Base-by-base conservation (phyloP, 345 rosid genomes). In the Rhodomyrtus tomentosa region DNA sequence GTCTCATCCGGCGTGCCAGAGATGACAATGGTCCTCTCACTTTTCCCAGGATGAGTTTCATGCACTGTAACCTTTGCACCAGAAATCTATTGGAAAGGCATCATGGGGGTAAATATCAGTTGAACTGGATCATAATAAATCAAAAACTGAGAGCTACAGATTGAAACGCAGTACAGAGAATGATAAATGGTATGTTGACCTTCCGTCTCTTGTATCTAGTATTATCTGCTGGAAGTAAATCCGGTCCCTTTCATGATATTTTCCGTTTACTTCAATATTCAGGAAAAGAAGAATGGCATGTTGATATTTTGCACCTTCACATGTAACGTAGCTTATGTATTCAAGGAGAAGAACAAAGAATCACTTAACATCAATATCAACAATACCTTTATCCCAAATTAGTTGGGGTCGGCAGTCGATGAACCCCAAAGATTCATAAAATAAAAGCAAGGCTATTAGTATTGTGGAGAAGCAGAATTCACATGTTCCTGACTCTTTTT, bases 1-100 rank as follows among this genome's bases (percentile, higher is more conserved):
- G 98, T 93, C 94, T 95, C 93, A 89, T 97, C 98, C 27, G 99
- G 98, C 55, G 98, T 92, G 85, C 99, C 99, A 72, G 98, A 95
- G 87, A 97, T 95, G 86, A 97, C 98, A 81, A 95, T 82, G 88
- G 93, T 92, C 91, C 96, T 90, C 90, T 95, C 98, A 85, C 89
- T 90, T 89, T 94, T 89, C 90, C 96, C 98, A 82, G 88, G 80
- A 83, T 83, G 88, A 90, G 96, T 93, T 89, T 97, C 98, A 74
- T 93, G 98, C 89, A 97, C 92, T 52, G 89, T 88, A 88, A 95
- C 98, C 85, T 95, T 95, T 83, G 99, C 99, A 84, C 99, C 98
- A 83, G 99, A 97, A 83, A 95, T 94, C 99, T 97, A 96, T 90
- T 88, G 45, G 10, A 36, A 68, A 36, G 59, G 85, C 87, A 85